Evolutionary conservation across 2,329 filamentous ascomycete genomes (phyloP).

Genomic region (Clonostachys rosea): DNA sequence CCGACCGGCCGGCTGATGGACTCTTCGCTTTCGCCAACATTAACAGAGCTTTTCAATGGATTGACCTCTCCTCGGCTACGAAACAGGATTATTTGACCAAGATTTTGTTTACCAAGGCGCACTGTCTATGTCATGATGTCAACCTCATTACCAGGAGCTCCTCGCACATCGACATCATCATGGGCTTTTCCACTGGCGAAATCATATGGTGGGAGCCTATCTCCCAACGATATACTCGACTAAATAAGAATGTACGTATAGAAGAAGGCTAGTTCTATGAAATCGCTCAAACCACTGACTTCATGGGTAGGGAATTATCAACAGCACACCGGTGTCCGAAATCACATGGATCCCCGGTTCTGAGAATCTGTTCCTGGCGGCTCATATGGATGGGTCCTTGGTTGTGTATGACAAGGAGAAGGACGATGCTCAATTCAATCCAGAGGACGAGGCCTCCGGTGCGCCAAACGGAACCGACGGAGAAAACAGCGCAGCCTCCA

Average conservation of each 20-base stretch:
- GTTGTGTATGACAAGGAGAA: constrained; percentile 98
- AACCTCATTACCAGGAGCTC: constrained; percentile 76
- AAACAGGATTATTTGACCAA: constrained; percentile 93
- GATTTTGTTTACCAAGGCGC: constrained; percentile 93
- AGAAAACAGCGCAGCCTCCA: constrained; percentile 26
- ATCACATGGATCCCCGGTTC: constrained; percentile 94
- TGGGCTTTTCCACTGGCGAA: constrained; percentile 95
- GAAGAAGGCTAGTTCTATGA: background rate
- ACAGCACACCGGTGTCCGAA: constrained; percentile 76
- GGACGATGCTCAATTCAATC: constrained; percentile 75
- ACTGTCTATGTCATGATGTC: constrained; percentile 91
- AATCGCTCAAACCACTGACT: constrained; percentile 1
- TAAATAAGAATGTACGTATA: constrained; percentile 85
- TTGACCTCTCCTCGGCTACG: constrained; percentile 74
- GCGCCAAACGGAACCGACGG: constrained; percentile 61
- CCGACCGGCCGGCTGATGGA: constrained; percentile 73
- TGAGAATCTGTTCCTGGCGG: constrained; percentile 86
- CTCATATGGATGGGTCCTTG: constrained; percentile 85
- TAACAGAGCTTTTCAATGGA: constrained; percentile 93
- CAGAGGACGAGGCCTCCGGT: constrained; percentile 52
- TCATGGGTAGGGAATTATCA: constrained; percentile 69
- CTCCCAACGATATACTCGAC: constrained; percentile 87
- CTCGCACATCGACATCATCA: constrained; percentile 82
- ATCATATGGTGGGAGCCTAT: constrained; percentile 99
- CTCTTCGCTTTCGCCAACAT: constrained; percentile 92